Conservation (phyloP, 1,284 basidiomycete species). For the Porodaedalea pini region DNA sequence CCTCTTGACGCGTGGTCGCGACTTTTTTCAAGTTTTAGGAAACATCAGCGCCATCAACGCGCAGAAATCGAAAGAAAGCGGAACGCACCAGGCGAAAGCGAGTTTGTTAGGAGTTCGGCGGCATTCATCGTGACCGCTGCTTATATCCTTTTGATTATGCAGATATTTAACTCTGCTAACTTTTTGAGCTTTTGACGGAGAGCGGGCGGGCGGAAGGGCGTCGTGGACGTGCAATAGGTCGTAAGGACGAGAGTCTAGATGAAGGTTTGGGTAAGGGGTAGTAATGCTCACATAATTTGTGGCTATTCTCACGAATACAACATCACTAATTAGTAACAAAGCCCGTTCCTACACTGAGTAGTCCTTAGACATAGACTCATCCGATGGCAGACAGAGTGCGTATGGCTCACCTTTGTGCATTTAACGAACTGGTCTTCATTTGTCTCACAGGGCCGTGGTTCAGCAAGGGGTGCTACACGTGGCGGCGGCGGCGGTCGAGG, state of each 20-base stretch:
- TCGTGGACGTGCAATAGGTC: conserved; percentile 7
- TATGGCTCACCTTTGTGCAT: background rate
- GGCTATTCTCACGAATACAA: conserved; percentile 1
- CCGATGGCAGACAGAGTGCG: conserved; percentile 38
- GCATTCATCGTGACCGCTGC: conserved; percentile 72
- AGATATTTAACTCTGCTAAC: background rate
- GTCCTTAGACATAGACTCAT: background rate
- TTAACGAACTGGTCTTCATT: background rate
- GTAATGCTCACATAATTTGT: conserved; percentile 6
- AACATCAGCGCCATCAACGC: conserved; percentile 19
- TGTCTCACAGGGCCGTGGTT: conserved; percentile 47
- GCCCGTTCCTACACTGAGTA: background rate
- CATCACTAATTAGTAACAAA: background rate
- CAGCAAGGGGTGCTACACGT: conserved; percentile 40
- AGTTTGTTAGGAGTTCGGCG: conserved; percentile 83
- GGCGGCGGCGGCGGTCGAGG: conserved; percentile 36
- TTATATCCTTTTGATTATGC: conserved; percentile 20
- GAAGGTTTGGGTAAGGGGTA: conserved; percentile 7
- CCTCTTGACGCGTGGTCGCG: conserved; percentile 82
- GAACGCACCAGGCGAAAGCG: conserved; percentile 78
- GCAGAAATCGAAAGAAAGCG: conserved; percentile 21
- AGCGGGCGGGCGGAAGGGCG: conserved; percentile 1
- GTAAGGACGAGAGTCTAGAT: conserved; percentile 3
- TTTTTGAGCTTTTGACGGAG: background rate
- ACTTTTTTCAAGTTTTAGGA: conserved; percentile 48